A percentile compares a stretch with the other conserved stretches of the same genome.
Conservation (phyloP, 352 stramenopile species). For the Globisporangium spinosum region DNA sequence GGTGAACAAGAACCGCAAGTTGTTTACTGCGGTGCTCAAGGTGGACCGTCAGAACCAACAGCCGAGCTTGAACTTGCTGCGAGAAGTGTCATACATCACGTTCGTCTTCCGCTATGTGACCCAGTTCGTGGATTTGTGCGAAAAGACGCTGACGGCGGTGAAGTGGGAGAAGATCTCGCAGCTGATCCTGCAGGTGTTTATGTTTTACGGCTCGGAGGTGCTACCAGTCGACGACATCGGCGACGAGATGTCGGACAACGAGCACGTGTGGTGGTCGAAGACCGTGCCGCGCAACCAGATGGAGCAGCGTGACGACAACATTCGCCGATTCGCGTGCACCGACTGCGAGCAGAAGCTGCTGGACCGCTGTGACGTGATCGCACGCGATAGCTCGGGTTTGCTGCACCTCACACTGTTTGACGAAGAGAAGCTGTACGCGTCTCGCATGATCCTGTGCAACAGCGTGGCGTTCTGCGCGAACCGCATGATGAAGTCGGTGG, state of each 20-base stretch:
- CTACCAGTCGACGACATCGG: conserved; percentile 32
- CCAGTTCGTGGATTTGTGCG: conserved; percentile 67
- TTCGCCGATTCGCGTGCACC: conserved; percentile 30
- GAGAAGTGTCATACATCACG: conserved; percentile 71
- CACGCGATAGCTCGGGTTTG: conserved; percentile 28
- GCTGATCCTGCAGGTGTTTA: conserved; percentile 57
- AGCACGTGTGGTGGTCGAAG: conserved; percentile 56
- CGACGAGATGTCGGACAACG: conserved; percentile 27
- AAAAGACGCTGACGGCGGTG: conserved; percentile 44
- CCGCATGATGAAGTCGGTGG: conserved; percentile 66
- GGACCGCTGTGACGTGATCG: conserved; percentile 30
- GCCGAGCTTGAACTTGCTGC: conserved; percentile 54
- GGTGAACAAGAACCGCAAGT: conserved; percentile 64
- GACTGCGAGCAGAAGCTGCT: conserved; percentile 46
- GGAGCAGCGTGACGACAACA: conserved; percentile 54
- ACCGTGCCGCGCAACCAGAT: conserved; percentile 30
- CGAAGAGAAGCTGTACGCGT: conserved; percentile 78
- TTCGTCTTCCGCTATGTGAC: conserved; percentile 79
- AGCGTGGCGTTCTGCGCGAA: conserved; percentile 64
- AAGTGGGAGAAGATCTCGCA: conserved; percentile 84
- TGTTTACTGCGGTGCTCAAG: conserved; percentile 68
- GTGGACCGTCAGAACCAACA: conserved; percentile 37
- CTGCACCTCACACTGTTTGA: conserved; percentile 65
- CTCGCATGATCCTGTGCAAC: conserved; percentile 80
- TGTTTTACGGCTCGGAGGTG: conserved; percentile 61